Percentiles rank a stretch among this genome's conserved stretches.
Conservation (phyloP, 1,139 yeast genomes). For the Saccharomycopsis crataegensis region DNA sequence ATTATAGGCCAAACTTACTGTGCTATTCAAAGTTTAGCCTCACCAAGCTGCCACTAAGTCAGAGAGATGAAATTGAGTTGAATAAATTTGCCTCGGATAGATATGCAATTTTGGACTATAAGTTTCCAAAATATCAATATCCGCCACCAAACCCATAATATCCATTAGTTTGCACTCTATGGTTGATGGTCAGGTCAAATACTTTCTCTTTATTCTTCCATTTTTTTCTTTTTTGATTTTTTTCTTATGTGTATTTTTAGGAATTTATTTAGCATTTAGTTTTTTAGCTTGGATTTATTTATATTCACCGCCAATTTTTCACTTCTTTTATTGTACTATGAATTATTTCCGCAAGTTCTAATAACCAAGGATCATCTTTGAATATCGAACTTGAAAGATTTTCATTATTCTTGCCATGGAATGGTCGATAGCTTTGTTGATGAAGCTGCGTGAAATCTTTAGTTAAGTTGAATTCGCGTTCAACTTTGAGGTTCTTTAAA, state of each 20-base stretch:
- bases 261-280: no score
- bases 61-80: not conserved
- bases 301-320: not conserved
- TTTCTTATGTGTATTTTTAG: not conserved
- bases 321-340: not conserved
- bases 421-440: not conserved
- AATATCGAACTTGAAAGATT: not conserved
- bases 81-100: slow-evolving; percentile 1
- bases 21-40: not conserved
- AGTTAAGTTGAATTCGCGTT: not conserved
- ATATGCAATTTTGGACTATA: not conserved
- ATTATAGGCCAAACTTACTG: slow-evolving; percentile 3
- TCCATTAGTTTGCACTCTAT: not conserved
- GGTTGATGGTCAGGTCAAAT: not conserved
- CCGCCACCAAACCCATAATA: not conserved
- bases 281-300: not conserved
- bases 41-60: not conserved
- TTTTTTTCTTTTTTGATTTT: not conserved
- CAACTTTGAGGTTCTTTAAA: slow-evolving; percentile 1
- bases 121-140: not conserved
- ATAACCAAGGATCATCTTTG: slow-evolving; percentile 6
- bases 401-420: not conserved
- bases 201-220: not conserved
- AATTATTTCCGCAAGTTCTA: not conserved
- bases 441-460: not conserved